These are phyloP conservation scores for Monosporascus sp. DNA, from an alignment of 2,329 filamentous ascomycete genomes.

Conservation along the genomic window DNA sequence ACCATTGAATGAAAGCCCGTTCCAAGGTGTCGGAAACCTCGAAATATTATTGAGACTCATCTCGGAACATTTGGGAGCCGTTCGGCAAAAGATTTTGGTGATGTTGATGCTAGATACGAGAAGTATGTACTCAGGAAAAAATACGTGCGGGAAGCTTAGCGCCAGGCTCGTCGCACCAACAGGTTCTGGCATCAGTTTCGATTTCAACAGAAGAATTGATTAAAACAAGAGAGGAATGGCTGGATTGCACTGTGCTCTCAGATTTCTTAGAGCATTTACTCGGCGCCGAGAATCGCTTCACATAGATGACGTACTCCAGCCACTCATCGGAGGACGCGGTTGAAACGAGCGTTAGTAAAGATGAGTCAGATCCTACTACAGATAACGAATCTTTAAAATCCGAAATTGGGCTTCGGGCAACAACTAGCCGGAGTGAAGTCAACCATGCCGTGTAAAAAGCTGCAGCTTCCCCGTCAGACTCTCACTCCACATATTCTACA, in stretches of 20 bases:
- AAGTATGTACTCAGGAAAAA: too few species aligned
- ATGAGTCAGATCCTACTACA: background rate
- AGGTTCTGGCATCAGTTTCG: background rate
- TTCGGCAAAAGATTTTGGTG: background rate
- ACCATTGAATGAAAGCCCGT: background rate
- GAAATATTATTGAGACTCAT: background rate
- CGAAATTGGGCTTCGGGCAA: background rate
- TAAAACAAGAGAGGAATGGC: background rate
- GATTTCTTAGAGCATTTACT: background rate
- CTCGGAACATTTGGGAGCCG: background rate
- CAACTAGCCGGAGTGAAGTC: background rate
- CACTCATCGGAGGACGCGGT: background rate
- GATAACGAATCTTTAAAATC: background rate
- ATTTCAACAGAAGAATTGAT: background rate
- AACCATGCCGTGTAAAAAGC: background rate
- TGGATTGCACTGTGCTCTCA: background rate
- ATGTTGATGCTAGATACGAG: too few species aligned
- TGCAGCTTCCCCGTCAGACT: background rate
- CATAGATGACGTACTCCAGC: background rate
- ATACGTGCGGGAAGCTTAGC: background rate
- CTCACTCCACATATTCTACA: background rate
- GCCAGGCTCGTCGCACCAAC: background rate
- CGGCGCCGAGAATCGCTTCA: background rate
- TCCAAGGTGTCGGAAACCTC: background rate
- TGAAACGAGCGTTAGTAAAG: background rate